Percentiles rank a stretch among this genome's conserved stretches.
phyloP scores from a whole-genome alignment of 202 grass and related monocot genomes.

The Hordeum pubiflorum region DNA sequence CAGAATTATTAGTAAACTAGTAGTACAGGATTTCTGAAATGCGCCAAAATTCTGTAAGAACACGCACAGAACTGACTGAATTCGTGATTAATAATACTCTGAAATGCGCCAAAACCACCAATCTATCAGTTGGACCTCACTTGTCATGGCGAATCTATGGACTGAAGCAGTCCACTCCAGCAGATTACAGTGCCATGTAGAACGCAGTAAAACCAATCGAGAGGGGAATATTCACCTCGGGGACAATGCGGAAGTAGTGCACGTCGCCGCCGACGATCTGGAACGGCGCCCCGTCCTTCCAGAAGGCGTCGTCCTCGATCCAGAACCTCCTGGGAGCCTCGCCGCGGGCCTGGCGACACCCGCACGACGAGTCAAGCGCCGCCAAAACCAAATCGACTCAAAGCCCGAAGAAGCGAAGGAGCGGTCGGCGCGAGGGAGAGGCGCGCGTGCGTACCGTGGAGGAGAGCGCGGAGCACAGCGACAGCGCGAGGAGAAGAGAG shows the following conservation, averaged over 20 bases:
- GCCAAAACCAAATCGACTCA: background rate
- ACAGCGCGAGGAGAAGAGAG: background rate
- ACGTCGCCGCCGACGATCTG: conserved; percentile 89
- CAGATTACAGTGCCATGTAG: background rate
- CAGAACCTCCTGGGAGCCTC: conserved; percentile 48
- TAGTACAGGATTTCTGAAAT: too few species aligned
- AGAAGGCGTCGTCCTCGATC: conserved; percentile 75
- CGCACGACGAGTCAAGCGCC: background rate
- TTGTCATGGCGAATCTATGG: background rate
- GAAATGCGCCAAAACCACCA: background rate
- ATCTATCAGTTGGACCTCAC: too few species aligned
- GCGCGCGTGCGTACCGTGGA: background rate
- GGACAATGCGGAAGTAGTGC: conserved; percentile 91
- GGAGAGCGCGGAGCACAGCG: conserved; percentile 28
- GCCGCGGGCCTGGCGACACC: background rate
- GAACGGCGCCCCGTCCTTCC: conserved; percentile 63
- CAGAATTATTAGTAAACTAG: too few species aligned
- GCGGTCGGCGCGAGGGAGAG: background rate
- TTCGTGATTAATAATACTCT: background rate
- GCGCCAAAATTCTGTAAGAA: background rate
- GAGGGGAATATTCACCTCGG: conserved; percentile 45
- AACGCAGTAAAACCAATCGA: background rate
- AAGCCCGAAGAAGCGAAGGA: too few species aligned
- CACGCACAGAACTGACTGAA: background rate
- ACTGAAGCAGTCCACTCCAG: background rate